Percentiles rank a stretch among this genome's conserved stretches.
These are phyloP conservation scores for Elsinoe arachidis DNA, from an alignment of 2,329 filamentous ascomycete species.

Conservation along the genomic window DNA sequence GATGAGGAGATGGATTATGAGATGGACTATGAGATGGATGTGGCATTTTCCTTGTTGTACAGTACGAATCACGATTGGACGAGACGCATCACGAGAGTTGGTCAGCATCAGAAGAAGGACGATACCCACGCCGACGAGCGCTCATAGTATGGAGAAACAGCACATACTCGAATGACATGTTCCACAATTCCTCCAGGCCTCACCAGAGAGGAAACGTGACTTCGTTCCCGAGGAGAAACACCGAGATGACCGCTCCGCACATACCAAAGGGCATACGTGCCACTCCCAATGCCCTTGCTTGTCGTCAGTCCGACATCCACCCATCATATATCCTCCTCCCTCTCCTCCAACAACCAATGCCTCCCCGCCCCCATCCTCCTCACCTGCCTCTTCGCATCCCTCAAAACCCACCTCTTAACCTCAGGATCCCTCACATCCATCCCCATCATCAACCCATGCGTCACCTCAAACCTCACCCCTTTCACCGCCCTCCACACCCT, in stretches of 20 bases:
- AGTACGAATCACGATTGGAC: conserved; percentile 4
- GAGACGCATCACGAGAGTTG: background rate
- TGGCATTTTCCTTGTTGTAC: background rate
- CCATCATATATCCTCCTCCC: conserved; percentile 16
- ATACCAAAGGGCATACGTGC: background rate
- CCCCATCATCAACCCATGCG: conserved; percentile 59
- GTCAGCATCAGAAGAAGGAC: background rate
- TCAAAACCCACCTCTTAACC: conserved; percentile 57
- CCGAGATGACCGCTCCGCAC: background rate
- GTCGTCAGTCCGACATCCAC: background rate
- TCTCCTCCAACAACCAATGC: conserved; percentile 22
- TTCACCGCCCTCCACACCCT: conserved; percentile 63
- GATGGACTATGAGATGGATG: background rate
- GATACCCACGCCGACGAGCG: conserved; percentile 1
- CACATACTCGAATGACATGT: background rate
- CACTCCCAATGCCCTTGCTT: background rate
- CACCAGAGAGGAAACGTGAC: background rate
- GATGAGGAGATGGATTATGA: background rate
- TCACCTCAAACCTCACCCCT: conserved; percentile 53
- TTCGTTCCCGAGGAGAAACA: background rate
- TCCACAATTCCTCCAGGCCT: background rate
- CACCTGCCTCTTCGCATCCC: conserved; percentile 70
- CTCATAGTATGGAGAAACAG: background rate
- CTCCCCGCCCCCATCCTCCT: conserved; percentile 23
- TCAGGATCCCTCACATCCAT: conserved; percentile 50